Conservation (phyloP, 305 asterid genomes). For the Fraxinus latifolia region DNA sequence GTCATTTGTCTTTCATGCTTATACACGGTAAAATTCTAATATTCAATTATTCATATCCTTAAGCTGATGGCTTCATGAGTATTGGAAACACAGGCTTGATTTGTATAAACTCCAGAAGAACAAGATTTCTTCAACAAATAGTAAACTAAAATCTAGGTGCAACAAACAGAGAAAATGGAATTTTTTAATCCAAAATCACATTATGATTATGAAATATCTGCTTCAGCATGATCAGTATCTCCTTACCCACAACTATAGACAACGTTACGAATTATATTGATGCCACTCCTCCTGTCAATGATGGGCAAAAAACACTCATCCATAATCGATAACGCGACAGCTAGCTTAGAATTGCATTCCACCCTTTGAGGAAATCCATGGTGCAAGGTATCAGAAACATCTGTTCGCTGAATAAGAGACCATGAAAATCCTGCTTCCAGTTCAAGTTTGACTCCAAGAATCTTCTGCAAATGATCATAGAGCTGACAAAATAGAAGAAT, state of each 20-base stretch:
- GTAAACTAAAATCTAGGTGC: not conserved
- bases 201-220: not conserved
- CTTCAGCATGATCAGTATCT: constrained; percentile 20
- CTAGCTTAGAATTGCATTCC: constrained; percentile 76
- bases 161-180: not conserved
- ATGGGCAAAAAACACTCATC: constrained; percentile 79
- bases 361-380: constrained; percentile 45
- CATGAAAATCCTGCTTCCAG: constrained; percentile 61
- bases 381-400: constrained; percentile 36
- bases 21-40: not conserved
- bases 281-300: constrained; percentile 69
- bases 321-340: constrained; percentile 67
- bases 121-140: not conserved
- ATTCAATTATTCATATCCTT: not conserved
- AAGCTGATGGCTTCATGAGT: not conserved
- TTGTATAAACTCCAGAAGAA: constrained; percentile 12
- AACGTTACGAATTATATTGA: constrained; percentile 64
- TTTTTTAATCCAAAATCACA: constrained; percentile 2
- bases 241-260: constrained; percentile 90
- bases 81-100: not conserved
- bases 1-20: not conserved
- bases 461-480: constrained; percentile 70
- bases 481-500: constrained; percentile 49
- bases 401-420: constrained; percentile 66
- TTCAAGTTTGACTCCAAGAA: constrained; percentile 77